A percentile compares a stretch with the other conserved stretches of the same genome.
phyloP scores from a whole-genome alignment of 2,329 filamentous ascomycete genomes.

The Penicillium brasilianum region DNA sequence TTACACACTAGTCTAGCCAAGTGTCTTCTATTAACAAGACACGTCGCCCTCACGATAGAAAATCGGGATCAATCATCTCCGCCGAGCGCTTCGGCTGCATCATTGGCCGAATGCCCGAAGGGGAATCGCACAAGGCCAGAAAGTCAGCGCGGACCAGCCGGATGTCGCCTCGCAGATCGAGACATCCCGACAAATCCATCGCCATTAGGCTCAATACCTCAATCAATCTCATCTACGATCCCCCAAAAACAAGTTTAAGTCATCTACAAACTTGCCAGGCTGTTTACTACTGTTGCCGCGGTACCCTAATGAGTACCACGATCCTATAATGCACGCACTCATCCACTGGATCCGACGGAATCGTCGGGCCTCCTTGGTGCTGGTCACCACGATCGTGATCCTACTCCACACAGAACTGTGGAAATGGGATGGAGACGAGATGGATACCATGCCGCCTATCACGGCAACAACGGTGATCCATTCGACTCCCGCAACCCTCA shows the following conservation, averaged over 20 bases:
- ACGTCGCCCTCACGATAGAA: background rate
- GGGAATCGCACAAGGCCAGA: background rate
- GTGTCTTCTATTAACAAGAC: background rate
- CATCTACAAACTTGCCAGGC: background rate
- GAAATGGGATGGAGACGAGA: background rate
- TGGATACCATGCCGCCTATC: background rate
- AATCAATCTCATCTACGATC: background rate
- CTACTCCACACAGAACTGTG: background rate
- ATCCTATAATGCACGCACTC: background rate
- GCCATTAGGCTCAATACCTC: background rate
- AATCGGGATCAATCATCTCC: background rate
- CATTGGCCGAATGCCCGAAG: constrained; percentile 8
- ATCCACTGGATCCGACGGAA: constrained; percentile 8
- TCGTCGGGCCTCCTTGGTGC: constrained; percentile 1
- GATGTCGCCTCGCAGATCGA: background rate
- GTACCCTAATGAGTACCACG: background rate
- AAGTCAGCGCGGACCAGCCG: constrained; percentile 7
- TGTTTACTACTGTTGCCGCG: background rate
- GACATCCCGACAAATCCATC: background rate
- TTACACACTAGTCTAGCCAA: background rate
- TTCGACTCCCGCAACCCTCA: background rate
- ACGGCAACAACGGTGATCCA: background rate
- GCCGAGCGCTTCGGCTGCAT: background rate
- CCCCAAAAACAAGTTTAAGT: background rate
- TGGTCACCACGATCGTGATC: background rate